Percentiles rank a stretch among this genome's conserved stretches.
Evolutionary conservation across 768 basidiomycete genomes (phyloP).

Genomic region (Plicaturopsis crispa): DNA sequence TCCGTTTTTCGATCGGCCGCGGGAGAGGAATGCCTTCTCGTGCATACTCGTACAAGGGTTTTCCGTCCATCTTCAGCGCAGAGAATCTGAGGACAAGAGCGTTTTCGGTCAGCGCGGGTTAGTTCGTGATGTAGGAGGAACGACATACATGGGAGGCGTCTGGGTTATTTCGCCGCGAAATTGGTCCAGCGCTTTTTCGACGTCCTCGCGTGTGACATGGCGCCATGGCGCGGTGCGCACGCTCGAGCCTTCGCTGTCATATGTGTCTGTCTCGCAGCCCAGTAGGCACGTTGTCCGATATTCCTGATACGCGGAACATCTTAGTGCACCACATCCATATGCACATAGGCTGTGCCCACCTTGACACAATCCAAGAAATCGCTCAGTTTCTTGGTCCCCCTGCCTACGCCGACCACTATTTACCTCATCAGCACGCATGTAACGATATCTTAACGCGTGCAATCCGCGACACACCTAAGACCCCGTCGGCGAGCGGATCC

Average conservation of each 20-base stretch:
- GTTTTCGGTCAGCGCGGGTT: background rate
- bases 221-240: conserved; percentile 74
- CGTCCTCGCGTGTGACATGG: conserved; percentile 72
- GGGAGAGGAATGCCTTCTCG: conserved; percentile 86
- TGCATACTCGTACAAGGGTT: conserved; percentile 92
- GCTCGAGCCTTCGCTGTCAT: conserved; percentile 83
- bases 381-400: conserved; percentile 80
- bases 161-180: conserved; percentile 89
- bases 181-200: conserved; percentile 58
- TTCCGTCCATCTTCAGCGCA: conserved; percentile 97
- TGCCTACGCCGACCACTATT: conserved; percentile 82
- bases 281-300: conserved; percentile 87
- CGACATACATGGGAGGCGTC: conserved; percentile 79
- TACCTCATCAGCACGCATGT: conserved; percentile 4
- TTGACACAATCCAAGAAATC: conserved; percentile 87
- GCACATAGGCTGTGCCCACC: conserved; percentile 32
- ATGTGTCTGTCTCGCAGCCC: conserved; percentile 91
- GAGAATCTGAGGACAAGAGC: conserved; percentile 63
- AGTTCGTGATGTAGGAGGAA: conserved; percentile 1
- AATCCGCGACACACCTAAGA: conserved; percentile 54
- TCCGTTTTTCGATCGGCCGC: conserved; percentile 84
- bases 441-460: conserved; percentile 1
- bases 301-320: conserved; percentile 46
- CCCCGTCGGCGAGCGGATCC: conserved; percentile 94
- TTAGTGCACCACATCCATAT: too few species aligned